phyloP scores from a whole-genome alignment of 1,284 basidiomycete species.

The Tausonia pullulans region DNA sequence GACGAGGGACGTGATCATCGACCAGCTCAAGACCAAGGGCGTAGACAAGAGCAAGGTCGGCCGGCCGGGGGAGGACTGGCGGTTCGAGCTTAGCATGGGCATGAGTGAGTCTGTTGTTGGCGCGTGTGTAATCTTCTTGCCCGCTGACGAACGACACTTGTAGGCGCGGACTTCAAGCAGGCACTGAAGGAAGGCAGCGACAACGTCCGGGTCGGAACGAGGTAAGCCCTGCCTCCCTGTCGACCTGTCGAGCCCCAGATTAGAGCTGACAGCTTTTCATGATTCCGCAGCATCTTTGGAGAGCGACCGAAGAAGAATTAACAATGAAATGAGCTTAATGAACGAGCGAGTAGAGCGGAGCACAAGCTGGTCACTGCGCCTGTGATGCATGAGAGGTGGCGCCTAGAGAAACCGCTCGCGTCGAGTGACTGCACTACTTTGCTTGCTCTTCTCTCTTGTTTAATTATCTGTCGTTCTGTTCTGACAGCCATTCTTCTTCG shows the following conservation, averaged over 20 bases:
- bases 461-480: too few relatives aligned
- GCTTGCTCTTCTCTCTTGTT: too few relatives aligned
- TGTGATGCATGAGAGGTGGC: too few relatives aligned
- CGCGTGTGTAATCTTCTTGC: too few relatives aligned
- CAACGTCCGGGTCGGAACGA: constrained; percentile 82
- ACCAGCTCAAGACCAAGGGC: constrained; percentile 36
- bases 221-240: constrained; percentile 23
- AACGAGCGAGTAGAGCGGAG: too few relatives aligned
- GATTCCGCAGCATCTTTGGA: constrained; percentile 5
- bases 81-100: constrained; percentile 83
- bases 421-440: too few relatives aligned
- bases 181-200: constrained; percentile 75
- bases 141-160: too few relatives aligned
- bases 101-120: constrained; percentile 50
- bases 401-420: too few relatives aligned
- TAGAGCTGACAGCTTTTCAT: not conserved
- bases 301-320: not conserved
- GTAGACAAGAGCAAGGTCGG: constrained; percentile 24
- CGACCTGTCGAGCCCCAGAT: not conserved
- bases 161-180: constrained; percentile 66
- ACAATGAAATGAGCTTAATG: too few relatives aligned
- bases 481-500: too few relatives aligned
- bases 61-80: constrained; percentile 37
- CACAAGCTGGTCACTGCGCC: too few relatives aligned
- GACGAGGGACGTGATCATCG: constrained; percentile 50